Evolutionary conservation across 345 rosid genomes (phyloP).

Genomic region (Anastatica hierochuntica): DNA sequence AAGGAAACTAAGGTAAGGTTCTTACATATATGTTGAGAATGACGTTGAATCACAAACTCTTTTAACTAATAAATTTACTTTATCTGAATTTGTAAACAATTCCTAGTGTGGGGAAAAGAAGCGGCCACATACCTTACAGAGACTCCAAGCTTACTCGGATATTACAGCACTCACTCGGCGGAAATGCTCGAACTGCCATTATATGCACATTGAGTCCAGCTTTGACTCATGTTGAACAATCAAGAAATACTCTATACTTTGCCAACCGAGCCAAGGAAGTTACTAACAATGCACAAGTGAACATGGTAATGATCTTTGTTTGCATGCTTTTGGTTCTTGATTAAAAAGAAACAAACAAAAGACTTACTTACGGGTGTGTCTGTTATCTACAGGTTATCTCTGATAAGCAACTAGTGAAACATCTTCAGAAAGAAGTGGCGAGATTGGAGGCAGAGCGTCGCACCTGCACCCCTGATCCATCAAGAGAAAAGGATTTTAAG

Average conservation of each 20-base stretch:
- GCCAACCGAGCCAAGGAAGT: slow-evolving; percentile 99
- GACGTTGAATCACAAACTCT: background rate
- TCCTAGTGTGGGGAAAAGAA: slow-evolving; percentile 82
- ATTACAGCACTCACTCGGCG: slow-evolving; percentile 97
- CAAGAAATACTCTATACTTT: slow-evolving; percentile 89
- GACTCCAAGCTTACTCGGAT: slow-evolving; percentile 98
- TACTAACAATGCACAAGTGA: slow-evolving; percentile 94
- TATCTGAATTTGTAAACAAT: slow-evolving; percentile 8
- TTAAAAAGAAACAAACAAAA: background rate
- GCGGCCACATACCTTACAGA: slow-evolving; percentile 90
- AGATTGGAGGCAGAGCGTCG: slow-evolving; percentile 94
- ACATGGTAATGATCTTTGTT: slow-evolving; percentile 56
- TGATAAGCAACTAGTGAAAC: slow-evolving; percentile 93
- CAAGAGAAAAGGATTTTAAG: slow-evolving; percentile 76
- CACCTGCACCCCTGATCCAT: slow-evolving; percentile 91
- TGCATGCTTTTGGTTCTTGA: slow-evolving; percentile 4
- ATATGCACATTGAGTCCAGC: slow-evolving; percentile 98
- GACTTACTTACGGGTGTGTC: background rate
- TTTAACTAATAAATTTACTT: background rate
- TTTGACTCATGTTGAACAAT: slow-evolving; percentile 76
- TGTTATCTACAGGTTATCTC: slow-evolving; percentile 60
- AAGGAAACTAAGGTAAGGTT: slow-evolving; percentile 79
- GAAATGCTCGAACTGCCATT: slow-evolving; percentile 98
- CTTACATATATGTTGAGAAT: slow-evolving; percentile 1
- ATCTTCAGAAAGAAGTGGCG: slow-evolving; percentile 97